Evolutionary conservation across 768 basidiomycete genomes (phyloP).

Genomic region (Rubroboletus satanas): DNA sequence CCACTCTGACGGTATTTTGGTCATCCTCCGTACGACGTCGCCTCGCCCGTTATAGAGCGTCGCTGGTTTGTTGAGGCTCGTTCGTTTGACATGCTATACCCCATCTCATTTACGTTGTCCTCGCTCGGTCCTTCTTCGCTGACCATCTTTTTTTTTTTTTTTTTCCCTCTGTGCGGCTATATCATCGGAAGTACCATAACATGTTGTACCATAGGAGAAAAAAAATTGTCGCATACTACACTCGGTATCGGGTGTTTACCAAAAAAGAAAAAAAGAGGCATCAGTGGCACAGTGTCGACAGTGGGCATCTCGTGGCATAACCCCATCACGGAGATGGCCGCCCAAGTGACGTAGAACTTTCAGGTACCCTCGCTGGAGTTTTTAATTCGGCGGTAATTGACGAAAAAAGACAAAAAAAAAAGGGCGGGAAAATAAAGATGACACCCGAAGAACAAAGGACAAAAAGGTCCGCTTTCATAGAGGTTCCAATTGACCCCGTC

Average conservation of each 20-base stretch:
- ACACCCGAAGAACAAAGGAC: too few species aligned
- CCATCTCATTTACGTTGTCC: not conserved
- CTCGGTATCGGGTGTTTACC: not conserved
- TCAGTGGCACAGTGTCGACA: not conserved
- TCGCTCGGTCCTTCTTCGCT: not conserved
- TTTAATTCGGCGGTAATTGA: too few species aligned
- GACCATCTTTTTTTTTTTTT: not conserved
- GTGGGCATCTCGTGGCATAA: not conserved
- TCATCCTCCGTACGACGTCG: slow-evolving; percentile 60
- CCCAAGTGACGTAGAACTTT: too few species aligned
- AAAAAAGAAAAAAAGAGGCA: not conserved
- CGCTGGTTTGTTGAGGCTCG: not conserved
- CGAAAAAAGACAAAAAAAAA: too few species aligned
- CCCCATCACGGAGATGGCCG: not conserved
- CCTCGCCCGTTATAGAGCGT: not conserved
- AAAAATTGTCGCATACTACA: not conserved
- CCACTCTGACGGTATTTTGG: slow-evolving; percentile 80
- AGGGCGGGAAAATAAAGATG: too few species aligned
- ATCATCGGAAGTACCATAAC: not conserved
- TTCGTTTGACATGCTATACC: not conserved
- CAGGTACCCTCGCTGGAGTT: too few species aligned
- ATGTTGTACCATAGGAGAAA: slow-evolving; percentile 1
- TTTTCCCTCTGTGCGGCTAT: not conserved
- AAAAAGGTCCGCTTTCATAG: too few species aligned
- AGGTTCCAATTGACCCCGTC: too few species aligned